Percentiles rank a stretch among this genome's conserved stretches.
These are phyloP conservation scores for Quercus wislizeni DNA, from an alignment of 306 rosid species.

Conservation along the genomic window DNA sequence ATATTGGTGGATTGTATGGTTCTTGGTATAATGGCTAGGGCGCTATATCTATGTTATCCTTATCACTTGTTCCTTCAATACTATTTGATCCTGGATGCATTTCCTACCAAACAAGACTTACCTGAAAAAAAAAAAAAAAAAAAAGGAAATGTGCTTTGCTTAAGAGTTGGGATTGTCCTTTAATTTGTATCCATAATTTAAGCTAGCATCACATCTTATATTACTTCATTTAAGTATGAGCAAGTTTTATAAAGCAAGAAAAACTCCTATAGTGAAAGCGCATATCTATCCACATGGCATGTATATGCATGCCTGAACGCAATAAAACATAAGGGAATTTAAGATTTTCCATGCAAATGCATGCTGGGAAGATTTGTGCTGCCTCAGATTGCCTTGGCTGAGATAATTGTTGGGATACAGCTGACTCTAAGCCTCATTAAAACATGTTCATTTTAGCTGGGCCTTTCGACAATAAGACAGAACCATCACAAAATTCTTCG, in stretches of 20 bases:
- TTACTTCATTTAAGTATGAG: neutral
- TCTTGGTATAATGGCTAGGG: no score
- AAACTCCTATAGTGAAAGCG: neutral
- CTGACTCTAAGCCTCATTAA: neutral
- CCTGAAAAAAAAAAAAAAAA: no score
- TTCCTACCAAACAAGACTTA: no score
- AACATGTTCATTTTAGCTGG: neutral
- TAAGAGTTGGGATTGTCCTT: no score
- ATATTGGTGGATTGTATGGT: no score
- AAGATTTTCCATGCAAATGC: neutral
- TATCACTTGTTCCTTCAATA: no score
- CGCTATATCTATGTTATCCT: no score
- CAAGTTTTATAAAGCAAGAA: neutral
- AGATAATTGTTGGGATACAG: neutral
- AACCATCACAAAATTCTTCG: constrained; percentile 61
- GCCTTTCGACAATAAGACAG: constrained; percentile 46
- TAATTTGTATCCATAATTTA: no score
- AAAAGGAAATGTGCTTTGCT: no score
- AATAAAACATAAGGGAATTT: neutral
- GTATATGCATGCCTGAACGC: neutral
- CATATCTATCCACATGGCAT: neutral
- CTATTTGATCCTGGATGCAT: no score
- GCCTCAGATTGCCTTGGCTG: neutral
- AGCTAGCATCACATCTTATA: no score
- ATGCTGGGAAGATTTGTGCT: neutral